Conservation (phyloP, 345 rosid genomes). For the Bretschneidera sinensis region DNA sequence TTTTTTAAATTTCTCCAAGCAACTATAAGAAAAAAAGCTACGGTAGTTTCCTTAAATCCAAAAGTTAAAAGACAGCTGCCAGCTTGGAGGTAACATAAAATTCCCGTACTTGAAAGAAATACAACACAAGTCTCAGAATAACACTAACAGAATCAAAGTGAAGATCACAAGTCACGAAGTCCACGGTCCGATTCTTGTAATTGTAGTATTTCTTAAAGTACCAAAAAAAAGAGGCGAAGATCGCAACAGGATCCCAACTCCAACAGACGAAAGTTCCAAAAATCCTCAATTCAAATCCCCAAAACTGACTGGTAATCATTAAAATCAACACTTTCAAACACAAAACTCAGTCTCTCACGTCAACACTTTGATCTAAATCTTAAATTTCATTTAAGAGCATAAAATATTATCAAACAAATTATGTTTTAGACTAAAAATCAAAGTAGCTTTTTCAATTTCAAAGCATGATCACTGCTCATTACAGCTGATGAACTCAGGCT, state of each 20-base stretch:
- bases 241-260: background rate
- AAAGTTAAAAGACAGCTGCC: too few relatives aligned
- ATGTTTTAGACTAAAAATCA: too few relatives aligned
- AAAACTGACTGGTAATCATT: background rate
- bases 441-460: background rate
- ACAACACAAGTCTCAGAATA: too few relatives aligned
- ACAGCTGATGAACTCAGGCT: background rate
- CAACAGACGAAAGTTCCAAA: background rate
- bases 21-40: too few relatives aligned
- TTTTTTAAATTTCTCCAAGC: too few relatives aligned
- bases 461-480: background rate
- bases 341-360: slow-evolving; percentile 2
- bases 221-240: background rate
- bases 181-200: too few relatives aligned
- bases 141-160: too few relatives aligned
- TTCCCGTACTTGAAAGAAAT: too few relatives aligned
- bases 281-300: background rate
- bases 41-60: too few relatives aligned
- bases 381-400: background rate
- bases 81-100: too few relatives aligned
- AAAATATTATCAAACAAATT: background rate
- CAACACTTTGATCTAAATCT: slow-evolving; percentile 6
- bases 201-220: too few relatives aligned
- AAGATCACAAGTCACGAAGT: too few relatives aligned
- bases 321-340: background rate